Conservation (phyloP, 306 rosid species). For the Nissolia schottii region DNA sequence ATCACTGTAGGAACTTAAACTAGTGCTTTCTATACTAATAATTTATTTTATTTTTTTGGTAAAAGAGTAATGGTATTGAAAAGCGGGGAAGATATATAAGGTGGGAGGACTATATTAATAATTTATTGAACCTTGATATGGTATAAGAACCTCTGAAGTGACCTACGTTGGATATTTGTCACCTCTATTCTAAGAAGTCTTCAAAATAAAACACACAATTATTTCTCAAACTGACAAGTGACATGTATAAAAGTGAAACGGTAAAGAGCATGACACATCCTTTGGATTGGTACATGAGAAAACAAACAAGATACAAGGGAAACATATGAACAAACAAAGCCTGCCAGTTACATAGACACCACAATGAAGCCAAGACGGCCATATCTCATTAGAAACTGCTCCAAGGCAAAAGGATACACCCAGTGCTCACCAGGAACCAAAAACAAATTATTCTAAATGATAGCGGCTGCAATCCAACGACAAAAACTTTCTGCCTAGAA, state of each 20-base stretch:
- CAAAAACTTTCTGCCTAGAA: slow-evolving; percentile 2
- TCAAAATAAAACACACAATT: background rate
- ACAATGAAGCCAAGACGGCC: background rate
- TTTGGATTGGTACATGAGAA: background rate
- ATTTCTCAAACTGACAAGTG: background rate
- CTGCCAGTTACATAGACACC: background rate
- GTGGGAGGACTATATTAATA: too few species aligned
- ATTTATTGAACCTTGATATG: background rate
- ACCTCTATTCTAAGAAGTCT: background rate
- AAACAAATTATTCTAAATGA: slow-evolving; percentile 3
- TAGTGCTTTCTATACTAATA: background rate
- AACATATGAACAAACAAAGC: background rate
- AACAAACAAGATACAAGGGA: background rate
- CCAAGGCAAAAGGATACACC: background rate
- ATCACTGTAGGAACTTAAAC: background rate
- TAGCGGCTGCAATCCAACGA: background rate
- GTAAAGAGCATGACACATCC: background rate
- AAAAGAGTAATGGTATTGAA: too few species aligned
- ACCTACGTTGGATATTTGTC: background rate
- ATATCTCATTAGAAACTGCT: background rate
- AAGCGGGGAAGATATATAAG: too few species aligned
- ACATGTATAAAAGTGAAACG: background rate
- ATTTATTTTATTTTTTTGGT: too few species aligned
- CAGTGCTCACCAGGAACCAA: background rate
- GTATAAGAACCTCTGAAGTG: background rate